Evolutionary conservation across 495 filamentous ascomycete genomes (phyloP).

Genomic region (Annulohypoxylon maeteangense): DNA sequence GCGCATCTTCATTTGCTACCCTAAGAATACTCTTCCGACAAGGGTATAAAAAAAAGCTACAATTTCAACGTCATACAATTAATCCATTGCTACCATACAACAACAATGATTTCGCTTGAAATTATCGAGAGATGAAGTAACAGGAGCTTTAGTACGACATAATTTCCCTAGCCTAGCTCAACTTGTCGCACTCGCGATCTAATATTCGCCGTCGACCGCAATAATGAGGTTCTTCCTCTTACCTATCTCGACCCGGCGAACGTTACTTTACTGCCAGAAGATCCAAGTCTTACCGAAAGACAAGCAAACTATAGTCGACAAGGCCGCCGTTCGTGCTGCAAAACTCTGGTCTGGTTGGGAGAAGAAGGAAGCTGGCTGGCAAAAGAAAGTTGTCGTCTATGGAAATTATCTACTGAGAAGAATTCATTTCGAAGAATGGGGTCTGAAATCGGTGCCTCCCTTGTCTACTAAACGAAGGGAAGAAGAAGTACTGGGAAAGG

Average conservation of each 20-base stretch:
- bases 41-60: conserved; percentile 33
- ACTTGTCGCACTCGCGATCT: conserved; percentile 10
- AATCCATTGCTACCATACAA: neutral
- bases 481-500: conserved; percentile 69
- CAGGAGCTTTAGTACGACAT: conserved; percentile 9
- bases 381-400: conserved; percentile 82
- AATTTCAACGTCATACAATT: conserved; percentile 39
- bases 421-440: conserved; percentile 97
- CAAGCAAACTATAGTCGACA: conserved; percentile 69
- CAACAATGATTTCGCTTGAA: conserved; percentile 23
- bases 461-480: conserved; percentile 72
- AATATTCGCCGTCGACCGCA: conserved; percentile 25
- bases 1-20: conserved; percentile 33
- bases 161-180: neutral
- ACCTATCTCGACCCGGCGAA: conserved; percentile 88
- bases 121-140: conserved; percentile 24
- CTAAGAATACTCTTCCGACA: conserved; percentile 15
- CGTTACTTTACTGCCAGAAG: conserved; percentile 92
- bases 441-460: conserved; percentile 91
- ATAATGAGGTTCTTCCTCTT: conserved; percentile 95
- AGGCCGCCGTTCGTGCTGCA: conserved; percentile 72
- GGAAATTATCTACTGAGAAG: conserved; percentile 86
- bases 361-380: conserved; percentile 83
- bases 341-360: conserved; percentile 89
- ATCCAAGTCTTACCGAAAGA: conserved; percentile 59